A percentile compares a stretch with the other conserved stretches of the same genome.
Evolutionary conservation across 257 asterid species (phyloP).

Genomic region (Primulina huaijiensis): DNA sequence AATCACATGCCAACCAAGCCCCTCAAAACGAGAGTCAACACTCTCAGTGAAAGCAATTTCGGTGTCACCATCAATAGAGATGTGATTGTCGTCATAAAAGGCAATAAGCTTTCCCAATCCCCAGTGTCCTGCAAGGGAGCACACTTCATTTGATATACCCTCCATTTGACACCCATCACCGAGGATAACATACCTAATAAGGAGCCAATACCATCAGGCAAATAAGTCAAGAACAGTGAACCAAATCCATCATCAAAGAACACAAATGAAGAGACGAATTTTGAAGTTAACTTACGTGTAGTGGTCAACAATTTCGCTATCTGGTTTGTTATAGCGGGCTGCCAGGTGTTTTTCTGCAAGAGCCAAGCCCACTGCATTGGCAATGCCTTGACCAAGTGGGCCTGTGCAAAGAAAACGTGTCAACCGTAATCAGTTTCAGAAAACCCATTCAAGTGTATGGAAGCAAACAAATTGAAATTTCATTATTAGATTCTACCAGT

Average conservation of each 20-base stretch:
- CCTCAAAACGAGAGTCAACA: constrained; percentile 84
- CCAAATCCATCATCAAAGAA: constrained; percentile 2
- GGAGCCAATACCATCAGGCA: constrained; percentile 17
- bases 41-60: constrained; percentile 93
- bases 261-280: background rate
- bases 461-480: constrained; percentile 4
- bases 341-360: constrained; percentile 81
- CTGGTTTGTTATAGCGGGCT: constrained; percentile 77
- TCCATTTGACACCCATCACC: constrained; percentile 98
- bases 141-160: constrained; percentile 88
- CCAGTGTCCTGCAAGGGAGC: constrained; percentile 98
- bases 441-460: background rate
- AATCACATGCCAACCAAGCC: constrained; percentile 96
- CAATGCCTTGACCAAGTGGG: constrained; percentile 89
- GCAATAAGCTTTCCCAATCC: constrained; percentile 96
- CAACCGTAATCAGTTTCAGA: constrained; percentile 17
- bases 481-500: constrained; percentile 45
- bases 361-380: constrained; percentile 83
- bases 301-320: constrained; percentile 65
- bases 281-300: constrained; percentile 52
- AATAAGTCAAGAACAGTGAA: constrained; percentile 4
- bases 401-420: constrained; percentile 38
- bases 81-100: constrained; percentile 88
- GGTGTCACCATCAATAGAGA: constrained; percentile 95
- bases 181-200: constrained; percentile 45